Base-by-base conservation (phyloP, 2,329 filamentous ascomycete species). In the Aureobasidium sp. region DNA sequence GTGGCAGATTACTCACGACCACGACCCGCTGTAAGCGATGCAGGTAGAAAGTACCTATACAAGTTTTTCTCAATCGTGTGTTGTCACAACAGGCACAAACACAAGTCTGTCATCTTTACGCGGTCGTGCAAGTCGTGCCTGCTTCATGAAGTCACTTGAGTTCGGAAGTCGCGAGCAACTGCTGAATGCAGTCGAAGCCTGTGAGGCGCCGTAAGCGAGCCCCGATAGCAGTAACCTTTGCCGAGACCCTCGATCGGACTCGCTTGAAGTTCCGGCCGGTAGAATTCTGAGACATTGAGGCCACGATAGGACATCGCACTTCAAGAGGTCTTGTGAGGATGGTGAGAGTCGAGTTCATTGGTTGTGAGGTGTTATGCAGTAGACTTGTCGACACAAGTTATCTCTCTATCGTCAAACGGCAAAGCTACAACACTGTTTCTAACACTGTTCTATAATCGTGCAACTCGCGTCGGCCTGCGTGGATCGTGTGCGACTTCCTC, bases 1-100 rank as follows among this genome's bases (percentile, higher is more conserved):
- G 20, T 61, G 58, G 58, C 48, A 53, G n/a, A 61, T 61, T 39
- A 31, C n/a, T 8, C 47, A 47, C 7, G 58, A 61, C 14, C 27
- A 37, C 2, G 56, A 59, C 34, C 56, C 56, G 44, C 31, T 48
- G 25, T 59, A 12, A 59, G 22, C 9, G 20, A 37, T 36, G 15
- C 55, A 31, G 55, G 20, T 14, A 29, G 42, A 3, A 36, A 15
- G 41, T 58, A 58, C 42, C n/a, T 47, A n/a, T 47, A 47, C 55
- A 47, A 48, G 27, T n/a, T 8, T 2, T 8, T 27, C 22, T 37
- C 51, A 11, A 14, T 34, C 31, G 31, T 34, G 31, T 34, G 31
- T 34, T 34, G 22, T 42, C 41, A 27, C 14, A 36, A 37, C n/a
- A 31, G 47, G 53, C 42, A 31, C 37, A 20, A 47, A 37, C 5